These are phyloP conservation scores for Ceratocystis ficicola DNA, from an alignment of 2,329 filamentous ascomycete species.

Conservation along the genomic window DNA sequence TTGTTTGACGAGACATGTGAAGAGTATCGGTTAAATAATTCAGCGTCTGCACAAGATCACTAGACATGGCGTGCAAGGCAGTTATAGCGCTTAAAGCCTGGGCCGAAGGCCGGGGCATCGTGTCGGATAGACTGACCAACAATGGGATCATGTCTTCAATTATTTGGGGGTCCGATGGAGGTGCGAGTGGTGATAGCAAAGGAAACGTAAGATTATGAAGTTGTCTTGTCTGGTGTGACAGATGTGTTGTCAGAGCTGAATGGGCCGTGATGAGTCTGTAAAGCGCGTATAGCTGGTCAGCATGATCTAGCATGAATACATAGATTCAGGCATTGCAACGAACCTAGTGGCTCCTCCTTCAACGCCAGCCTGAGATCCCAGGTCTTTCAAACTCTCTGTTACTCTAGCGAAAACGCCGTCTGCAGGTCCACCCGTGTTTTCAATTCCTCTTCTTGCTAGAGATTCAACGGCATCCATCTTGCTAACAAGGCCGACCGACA, in stretches of 20 bases:
- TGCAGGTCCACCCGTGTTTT: slow-evolving; percentile 50
- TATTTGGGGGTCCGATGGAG: slow-evolving; percentile 49
- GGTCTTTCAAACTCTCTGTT: slow-evolving; percentile 55
- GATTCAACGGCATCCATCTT: slow-evolving; percentile 63
- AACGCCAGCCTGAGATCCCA: slow-evolving; percentile 60
- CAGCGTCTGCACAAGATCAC: slow-evolving; percentile 65
- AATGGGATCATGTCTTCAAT: slow-evolving; percentile 59
- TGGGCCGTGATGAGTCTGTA: slow-evolving; percentile 63
- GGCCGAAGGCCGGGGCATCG: slow-evolving; percentile 54
- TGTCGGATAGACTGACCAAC: slow-evolving; percentile 50
- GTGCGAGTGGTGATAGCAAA: slow-evolving; percentile 55
- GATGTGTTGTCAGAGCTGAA: slow-evolving; percentile 60
- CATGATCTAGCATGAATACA: not conserved
- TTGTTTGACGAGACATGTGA: slow-evolving; percentile 86
- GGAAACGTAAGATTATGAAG: slow-evolving; percentile 61
- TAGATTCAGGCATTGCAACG: slow-evolving; percentile 24
- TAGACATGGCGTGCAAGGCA: slow-evolving; percentile 56
- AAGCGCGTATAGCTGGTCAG: slow-evolving; percentile 7
- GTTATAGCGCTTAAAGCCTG: slow-evolving; percentile 53
- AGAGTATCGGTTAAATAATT: slow-evolving; percentile 81
- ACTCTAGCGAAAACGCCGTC: slow-evolving; percentile 58
- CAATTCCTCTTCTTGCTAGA: slow-evolving; percentile 52
- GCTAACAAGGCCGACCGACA: slow-evolving; percentile 53
- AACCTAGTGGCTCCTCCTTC: slow-evolving; percentile 62
- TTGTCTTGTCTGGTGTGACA: slow-evolving; percentile 62